Evolutionary conservation across 2,329 filamentous ascomycete species (phyloP).

Genomic region (Ophiostoma ips): DNA sequence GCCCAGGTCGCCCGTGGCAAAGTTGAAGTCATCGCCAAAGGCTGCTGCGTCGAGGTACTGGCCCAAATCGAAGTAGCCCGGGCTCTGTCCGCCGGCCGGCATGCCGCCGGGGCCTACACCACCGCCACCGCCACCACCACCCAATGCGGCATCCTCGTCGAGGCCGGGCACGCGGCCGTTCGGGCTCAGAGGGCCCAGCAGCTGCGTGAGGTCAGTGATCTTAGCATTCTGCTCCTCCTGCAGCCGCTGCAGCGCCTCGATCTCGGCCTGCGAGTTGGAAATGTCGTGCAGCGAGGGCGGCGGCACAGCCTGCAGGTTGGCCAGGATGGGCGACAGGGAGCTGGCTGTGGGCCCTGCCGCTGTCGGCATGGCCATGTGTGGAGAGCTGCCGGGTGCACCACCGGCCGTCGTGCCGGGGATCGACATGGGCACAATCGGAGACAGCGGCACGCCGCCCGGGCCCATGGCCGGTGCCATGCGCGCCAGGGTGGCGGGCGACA

Average conservation of each 20-base stretch:
- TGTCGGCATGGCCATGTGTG: not conserved
- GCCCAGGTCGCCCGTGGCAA: slow-evolving; percentile 24
- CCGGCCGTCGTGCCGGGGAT: not conserved
- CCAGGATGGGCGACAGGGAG: slow-evolving; percentile 33
- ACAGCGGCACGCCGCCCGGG: not conserved
- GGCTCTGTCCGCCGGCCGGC: slow-evolving; percentile 14
- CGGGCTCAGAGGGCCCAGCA: slow-evolving; percentile 68
- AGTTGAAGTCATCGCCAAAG: slow-evolving; percentile 37
- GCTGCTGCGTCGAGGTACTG: slow-evolving; percentile 31
- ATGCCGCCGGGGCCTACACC: not conserved
- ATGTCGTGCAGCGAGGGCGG: slow-evolving; percentile 47
- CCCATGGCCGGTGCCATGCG: not conserved
- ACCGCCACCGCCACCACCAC: not conserved
- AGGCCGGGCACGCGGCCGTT: slow-evolving; percentile 66
- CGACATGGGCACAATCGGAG: not conserved
- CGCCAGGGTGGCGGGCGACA: not conserved
- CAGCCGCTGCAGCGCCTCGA: slow-evolving; percentile 65
- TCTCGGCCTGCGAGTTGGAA: slow-evolving; percentile 55
- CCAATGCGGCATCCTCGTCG: slow-evolving; percentile 23
- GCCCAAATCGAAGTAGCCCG: slow-evolving; percentile 31
- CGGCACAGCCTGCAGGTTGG: slow-evolving; percentile 33
- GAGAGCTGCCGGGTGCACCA: slow-evolving; percentile 2
- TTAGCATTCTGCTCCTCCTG: slow-evolving; percentile 67
- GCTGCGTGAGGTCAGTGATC: slow-evolving; percentile 58
- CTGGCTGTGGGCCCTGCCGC: slow-evolving; percentile 10